These are phyloP conservation scores for Trametes hirsuta DNA, from an alignment of 1,284 basidiomycete species.

Conservation along the genomic window DNA sequence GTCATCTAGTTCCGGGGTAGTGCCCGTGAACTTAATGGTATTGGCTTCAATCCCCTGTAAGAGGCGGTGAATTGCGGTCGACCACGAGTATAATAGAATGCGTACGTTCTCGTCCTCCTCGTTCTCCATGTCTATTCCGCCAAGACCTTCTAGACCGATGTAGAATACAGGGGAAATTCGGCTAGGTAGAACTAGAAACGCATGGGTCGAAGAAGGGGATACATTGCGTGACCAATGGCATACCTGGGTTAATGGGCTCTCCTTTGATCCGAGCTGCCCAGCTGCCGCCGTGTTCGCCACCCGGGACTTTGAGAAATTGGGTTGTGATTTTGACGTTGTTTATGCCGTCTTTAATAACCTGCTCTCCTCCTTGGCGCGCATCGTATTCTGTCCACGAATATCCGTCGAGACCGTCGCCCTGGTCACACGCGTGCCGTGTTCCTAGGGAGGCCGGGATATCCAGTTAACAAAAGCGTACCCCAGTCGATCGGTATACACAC, in stretches of 20 bases:
- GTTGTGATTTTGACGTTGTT: slow-evolving; percentile 90
- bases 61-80: background rate
- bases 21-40: slow-evolving; percentile 69
- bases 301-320: slow-evolving; percentile 82
- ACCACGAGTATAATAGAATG: background rate
- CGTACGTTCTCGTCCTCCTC: slow-evolving; percentile 73
- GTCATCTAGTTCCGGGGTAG: slow-evolving; percentile 77
- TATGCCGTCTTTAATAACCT: slow-evolving; percentile 78
- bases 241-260: slow-evolving; percentile 72
- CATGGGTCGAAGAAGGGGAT: background rate
- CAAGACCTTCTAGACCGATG: slow-evolving; percentile 83
- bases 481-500: slow-evolving; percentile 44
- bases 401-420: slow-evolving; percentile 77
- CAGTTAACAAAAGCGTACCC: background rate
- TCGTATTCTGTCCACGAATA: slow-evolving; percentile 93
- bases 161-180: slow-evolving; percentile 84
- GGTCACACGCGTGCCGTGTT: slow-evolving; percentile 88
- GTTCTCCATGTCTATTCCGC: slow-evolving; percentile 79
- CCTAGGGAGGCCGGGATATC: slow-evolving; percentile 45
- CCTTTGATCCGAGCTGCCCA: slow-evolving; percentile 92
- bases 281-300: slow-evolving; percentile 80
- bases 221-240: slow-evolving; percentile 21
- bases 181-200: slow-evolving; percentile 50
- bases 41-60: slow-evolving; percentile 68
- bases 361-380: slow-evolving; percentile 81